Conservation (phyloP, 352 stramenopile genomes). For the Phytophthora syringae region DNA sequence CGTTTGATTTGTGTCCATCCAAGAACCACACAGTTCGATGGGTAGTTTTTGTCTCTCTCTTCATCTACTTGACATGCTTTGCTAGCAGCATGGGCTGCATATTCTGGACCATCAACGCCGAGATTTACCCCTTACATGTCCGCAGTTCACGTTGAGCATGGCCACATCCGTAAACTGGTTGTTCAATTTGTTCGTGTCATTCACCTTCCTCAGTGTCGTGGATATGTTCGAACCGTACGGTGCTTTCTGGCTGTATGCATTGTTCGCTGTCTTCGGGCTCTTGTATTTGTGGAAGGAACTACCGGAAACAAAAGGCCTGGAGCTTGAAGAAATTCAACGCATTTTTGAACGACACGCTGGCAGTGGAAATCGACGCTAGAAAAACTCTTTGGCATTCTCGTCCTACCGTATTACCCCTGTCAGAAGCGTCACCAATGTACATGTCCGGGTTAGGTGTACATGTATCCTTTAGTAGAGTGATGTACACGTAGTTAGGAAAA, state of each 20-base stretch:
- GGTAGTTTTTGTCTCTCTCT: conserved; percentile 69
- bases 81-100: conserved; percentile 88
- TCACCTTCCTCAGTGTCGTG: conserved; percentile 94
- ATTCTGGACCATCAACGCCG: conserved; percentile 96
- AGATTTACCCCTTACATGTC: conserved; percentile 94
- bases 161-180: conserved; percentile 94
- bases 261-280: conserved; percentile 73
- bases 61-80: conserved; percentile 83
- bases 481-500: too few species aligned
- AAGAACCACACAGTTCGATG: conserved; percentile 48
- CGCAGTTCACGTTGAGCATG: conserved; percentile 90
- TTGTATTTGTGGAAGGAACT: conserved; percentile 83
- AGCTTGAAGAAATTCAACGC: conserved; percentile 92
- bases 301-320: conserved; percentile 95
- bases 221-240: conserved; percentile 61
- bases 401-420: too few species aligned
- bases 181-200: conserved; percentile 92
- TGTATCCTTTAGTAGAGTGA: too few species aligned
- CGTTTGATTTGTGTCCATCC: conserved; percentile 55
- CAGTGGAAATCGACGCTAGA: conserved; percentile 1
- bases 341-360: conserved; percentile 64
- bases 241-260: conserved; percentile 94
- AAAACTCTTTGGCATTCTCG: too few species aligned
- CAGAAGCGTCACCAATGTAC: too few species aligned
- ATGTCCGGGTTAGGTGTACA: too few species aligned